Conservation (phyloP, 495 filamentous ascomycete genomes). For the Lentithecium fluviatile region DNA sequence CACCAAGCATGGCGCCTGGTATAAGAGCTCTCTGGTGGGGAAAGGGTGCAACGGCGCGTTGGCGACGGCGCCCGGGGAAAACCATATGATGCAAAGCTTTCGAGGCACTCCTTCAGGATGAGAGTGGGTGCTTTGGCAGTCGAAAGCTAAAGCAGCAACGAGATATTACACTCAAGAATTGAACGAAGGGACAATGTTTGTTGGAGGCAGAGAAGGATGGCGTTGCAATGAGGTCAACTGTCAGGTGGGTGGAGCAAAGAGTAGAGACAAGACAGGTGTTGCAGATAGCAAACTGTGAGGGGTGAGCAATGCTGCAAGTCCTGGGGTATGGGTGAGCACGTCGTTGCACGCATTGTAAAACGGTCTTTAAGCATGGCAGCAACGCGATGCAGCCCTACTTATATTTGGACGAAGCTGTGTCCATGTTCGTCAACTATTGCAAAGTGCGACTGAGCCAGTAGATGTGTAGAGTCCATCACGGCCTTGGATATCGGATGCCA, state of each 20-base stretch:
- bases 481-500: too few species aligned
- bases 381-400: background rate
- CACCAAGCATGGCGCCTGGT: background rate
- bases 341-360: conserved; percentile 19
- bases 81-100: background rate
- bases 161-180: too few species aligned
- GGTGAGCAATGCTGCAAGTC: background rate
- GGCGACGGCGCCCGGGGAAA: too few species aligned
- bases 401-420: background rate
- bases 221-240: conserved; percentile 5
- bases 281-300: conserved; percentile 22
- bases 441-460: too few species aligned
- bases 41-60: too few species aligned
- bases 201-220: background rate
- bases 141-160: too few species aligned
- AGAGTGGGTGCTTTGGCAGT: background rate
- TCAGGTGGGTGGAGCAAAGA: conserved; percentile 1
- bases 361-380: background rate
- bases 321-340: conserved; percentile 9
- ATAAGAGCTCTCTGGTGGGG: too few species aligned
- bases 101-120: background rate
- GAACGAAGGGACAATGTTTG: too few species aligned
- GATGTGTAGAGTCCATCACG: too few species aligned
- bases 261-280: background rate
- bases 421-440: too few species aligned